These are phyloP conservation scores for Rubia peregrina DNA, from an alignment of 305 asterid genomes.

Conservation along the genomic window DNA sequence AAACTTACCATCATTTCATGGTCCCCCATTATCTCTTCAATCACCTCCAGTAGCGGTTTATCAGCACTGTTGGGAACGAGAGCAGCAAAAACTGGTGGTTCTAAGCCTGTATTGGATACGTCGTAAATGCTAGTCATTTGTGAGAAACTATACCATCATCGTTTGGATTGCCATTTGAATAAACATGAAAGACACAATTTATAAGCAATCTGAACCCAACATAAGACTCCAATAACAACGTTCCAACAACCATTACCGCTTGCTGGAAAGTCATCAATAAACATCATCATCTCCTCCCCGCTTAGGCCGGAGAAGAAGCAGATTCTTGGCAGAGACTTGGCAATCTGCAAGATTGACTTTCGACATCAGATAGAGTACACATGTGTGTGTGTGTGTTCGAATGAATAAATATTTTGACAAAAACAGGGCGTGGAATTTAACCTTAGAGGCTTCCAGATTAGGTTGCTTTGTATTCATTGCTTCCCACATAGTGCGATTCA, in stretches of 20 bases:
- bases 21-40: constrained; percentile 85
- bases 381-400: not conserved
- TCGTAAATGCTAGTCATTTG: too few relatives aligned
- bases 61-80: constrained; percentile 73
- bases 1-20: constrained; percentile 66
- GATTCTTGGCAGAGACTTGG: constrained; percentile 66
- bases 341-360: constrained; percentile 40
- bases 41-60: constrained; percentile 61
- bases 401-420: not conserved
- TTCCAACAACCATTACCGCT: constrained; percentile 40
- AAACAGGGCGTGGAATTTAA: constrained; percentile 17
- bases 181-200: not conserved
- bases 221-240: not conserved
- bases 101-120: constrained; percentile 36
- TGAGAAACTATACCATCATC: too few relatives aligned
- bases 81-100: constrained; percentile 70
- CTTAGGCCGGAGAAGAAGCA: constrained; percentile 85
- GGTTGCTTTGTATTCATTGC: constrained; percentile 75
- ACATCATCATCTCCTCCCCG: constrained; percentile 98
- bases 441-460: constrained; percentile 51
- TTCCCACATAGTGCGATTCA: constrained; percentile 69
- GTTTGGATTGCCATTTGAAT: too few relatives aligned
- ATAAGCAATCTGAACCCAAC: not conserved
- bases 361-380: not conserved
- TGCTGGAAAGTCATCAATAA: constrained; percentile 78